A percentile compares a stretch with the other conserved stretches of the same genome.
phyloP scores from a whole-genome alignment of 805 yeast genomes.

The Kockiozyma suomiensis region DNA sequence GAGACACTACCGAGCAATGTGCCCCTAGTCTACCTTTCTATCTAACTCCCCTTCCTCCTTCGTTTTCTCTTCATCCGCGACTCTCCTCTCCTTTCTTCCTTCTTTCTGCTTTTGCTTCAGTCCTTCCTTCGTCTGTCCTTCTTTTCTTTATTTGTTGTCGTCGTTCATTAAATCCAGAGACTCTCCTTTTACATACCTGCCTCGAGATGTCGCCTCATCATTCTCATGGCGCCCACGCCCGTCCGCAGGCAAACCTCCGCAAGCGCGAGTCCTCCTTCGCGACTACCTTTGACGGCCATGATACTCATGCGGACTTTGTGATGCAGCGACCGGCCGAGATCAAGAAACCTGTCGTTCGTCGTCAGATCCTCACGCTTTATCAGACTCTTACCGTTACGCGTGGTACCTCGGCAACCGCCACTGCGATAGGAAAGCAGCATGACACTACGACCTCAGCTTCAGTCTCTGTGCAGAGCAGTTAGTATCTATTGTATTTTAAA shows the following conservation, averaged over 20 bases:
- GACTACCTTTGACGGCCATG: constrained; percentile 5
- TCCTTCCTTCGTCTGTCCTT: background rate
- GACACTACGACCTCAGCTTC: background rate
- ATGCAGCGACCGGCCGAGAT: constrained; percentile 2
- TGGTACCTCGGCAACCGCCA: constrained; percentile 9
- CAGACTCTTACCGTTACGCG: constrained; percentile 28
- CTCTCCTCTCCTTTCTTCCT: background rate
- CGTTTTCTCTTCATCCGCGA: background rate
- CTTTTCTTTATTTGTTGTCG: too few relatives aligned
- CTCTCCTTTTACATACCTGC: too few relatives aligned
- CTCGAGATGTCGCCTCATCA: constrained; percentile 13
- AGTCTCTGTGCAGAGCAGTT: background rate
- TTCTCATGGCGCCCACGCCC: constrained; percentile 12
- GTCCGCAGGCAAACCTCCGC: background rate
- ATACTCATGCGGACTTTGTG: constrained; percentile 3
- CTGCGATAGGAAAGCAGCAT: constrained; percentile 1
- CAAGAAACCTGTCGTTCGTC: constrained; percentile 19
- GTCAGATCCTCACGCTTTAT: constrained; percentile 28
- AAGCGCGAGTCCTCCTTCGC: constrained; percentile 11
- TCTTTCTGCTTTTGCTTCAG: background rate
- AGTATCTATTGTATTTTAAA: background rate
- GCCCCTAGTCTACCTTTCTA: background rate
- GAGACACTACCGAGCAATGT: background rate
- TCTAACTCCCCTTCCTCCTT: background rate
- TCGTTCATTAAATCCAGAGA: too few relatives aligned